Percentiles rank a stretch among this genome's conserved stretches.
phyloP scores from a whole-genome alignment of 176 grass and related monocot genomes.

The sorghum (Sorghum bicolor) region DNA sequence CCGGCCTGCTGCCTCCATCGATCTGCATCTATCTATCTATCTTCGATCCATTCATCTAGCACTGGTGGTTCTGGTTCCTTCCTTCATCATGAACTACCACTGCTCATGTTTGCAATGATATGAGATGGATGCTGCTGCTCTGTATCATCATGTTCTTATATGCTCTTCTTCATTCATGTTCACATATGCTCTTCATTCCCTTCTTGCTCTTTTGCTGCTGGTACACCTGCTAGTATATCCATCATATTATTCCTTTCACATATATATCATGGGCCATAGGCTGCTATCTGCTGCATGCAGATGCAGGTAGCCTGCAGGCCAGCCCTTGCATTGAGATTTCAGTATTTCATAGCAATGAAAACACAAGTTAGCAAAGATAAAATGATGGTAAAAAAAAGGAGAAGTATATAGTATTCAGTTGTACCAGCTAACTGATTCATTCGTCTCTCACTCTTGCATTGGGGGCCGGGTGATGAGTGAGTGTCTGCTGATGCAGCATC shows the following conservation, averaged over 20 bases:
- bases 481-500: slow-evolving; percentile 93
- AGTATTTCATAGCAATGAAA: neutral
- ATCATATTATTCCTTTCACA: neutral
- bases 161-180: neutral
- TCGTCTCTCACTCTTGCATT: too few species aligned
- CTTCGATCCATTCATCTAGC: neutral
- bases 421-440: neutral
- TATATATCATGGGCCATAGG: neutral
- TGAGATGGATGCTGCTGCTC: neutral
- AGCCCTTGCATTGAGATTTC: neutral
- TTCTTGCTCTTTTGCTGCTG: neutral
- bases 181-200: neutral
- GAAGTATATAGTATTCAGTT: neutral
- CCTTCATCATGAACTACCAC: neutral
- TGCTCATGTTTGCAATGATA: neutral
- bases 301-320: neutral
- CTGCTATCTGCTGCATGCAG: neutral
- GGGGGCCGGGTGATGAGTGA: neutral
- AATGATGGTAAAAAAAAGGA: neutral
- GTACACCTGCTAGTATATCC: neutral
- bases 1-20: neutral
- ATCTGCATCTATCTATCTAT: neutral
- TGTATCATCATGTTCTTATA: neutral
- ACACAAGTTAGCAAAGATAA: neutral
- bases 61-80: neutral